Base-by-base conservation (phyloP, 495 filamentous ascomycete genomes). In the Neurospora sp. region DNA sequence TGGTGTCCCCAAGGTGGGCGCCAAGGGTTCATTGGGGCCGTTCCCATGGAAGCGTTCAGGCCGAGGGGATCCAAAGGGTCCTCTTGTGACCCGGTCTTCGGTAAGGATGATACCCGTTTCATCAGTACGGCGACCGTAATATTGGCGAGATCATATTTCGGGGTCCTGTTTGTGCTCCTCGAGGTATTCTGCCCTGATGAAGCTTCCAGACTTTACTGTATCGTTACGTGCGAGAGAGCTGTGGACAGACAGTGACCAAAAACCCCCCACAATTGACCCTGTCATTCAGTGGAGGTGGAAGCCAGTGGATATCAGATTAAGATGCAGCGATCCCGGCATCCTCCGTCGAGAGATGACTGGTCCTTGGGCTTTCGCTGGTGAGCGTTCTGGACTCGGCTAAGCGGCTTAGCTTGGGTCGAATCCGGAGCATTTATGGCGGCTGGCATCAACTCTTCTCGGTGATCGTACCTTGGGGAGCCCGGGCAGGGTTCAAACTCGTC, bases 381-480 rank as follows among this genome's bases (percentile, higher is more conserved):
- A 41, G 72, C 70, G 18, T 53, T 69, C 68, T 39, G 53, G 68
- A 39, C 20, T 69, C 69, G 70, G 27, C 6, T 6, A 35, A 35
- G 3, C 31, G 31, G 31, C 39, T 39, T 37, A 31, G 37, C 42
- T 44, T 46, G 71, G 35, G 59, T 68, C 16, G n/a, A 37, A 37
- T 22, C 75, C 75, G 75, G 75, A 76, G 75, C 75, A 73, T 76
- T 76, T 76, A 69, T 59, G 71, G 73, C 73, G 75, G 74, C 53
- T 65, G 14, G 53, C 53, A 35, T 65, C 53, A 65, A 35, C 53
- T 59, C 48, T 12, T 35, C 14, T 65, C 53, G 53, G 53, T 61
- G 53, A 65, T 65, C 12, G 53, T 65, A 65, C 53, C 27, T 61
- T 61, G 27, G 14, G 14, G 53, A 61, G 53, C 53, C 53, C 14